Percentiles rank a stretch among this genome's conserved stretches.
Evolutionary conservation across 2,329 filamentous ascomycete species (phyloP).

Genomic region (Ustilaginoidea virens): DNA sequence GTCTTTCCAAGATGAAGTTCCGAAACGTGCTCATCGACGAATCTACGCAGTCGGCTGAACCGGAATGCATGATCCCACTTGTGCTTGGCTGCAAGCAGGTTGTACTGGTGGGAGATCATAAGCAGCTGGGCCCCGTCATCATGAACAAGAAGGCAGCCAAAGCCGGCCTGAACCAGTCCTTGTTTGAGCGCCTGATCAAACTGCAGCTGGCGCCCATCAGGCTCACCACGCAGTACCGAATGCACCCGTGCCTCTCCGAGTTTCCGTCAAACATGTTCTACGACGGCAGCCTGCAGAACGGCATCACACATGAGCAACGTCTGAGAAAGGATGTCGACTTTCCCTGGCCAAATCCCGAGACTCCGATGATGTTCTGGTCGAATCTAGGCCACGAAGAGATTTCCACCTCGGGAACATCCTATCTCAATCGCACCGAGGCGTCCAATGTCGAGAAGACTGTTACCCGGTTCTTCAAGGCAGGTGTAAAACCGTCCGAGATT

Average conservation of each 20-base stretch:
- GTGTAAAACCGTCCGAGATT: slow-evolving; percentile 84
- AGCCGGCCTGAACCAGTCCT: slow-evolving; percentile 91
- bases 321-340: slow-evolving; percentile 91
- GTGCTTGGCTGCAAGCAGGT: slow-evolving; percentile 97
- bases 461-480: slow-evolving; percentile 96
- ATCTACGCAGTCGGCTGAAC: slow-evolving; percentile 94
- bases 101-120: slow-evolving; percentile 95
- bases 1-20: slow-evolving; percentile 94
- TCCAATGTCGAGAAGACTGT: slow-evolving; percentile 98
- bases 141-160: slow-evolving; percentile 99
- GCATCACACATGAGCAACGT: slow-evolving; percentile 78
- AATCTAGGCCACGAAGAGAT: slow-evolving; percentile 97
- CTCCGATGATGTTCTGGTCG: slow-evolving; percentile 99
- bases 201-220: slow-evolving; percentile 83
- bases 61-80: slow-evolving; percentile 96
- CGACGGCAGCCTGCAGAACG: slow-evolving; percentile 91
- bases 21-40: slow-evolving; percentile 96
- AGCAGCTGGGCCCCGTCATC: slow-evolving; percentile 93
- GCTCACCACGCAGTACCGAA: slow-evolving; percentile 93
- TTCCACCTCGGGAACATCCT: slow-evolving; percentile 91
- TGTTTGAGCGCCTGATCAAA: slow-evolving; percentile 91
- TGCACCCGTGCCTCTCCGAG: slow-evolving; percentile 94
- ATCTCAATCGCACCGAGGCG: slow-evolving; percentile 93
- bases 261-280: slow-evolving; percentile 99
- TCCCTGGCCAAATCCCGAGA: slow-evolving; percentile 87